Conservation (phyloP, 2,329 filamentous ascomycete genomes). For the Calonectria honghensis region DNA sequence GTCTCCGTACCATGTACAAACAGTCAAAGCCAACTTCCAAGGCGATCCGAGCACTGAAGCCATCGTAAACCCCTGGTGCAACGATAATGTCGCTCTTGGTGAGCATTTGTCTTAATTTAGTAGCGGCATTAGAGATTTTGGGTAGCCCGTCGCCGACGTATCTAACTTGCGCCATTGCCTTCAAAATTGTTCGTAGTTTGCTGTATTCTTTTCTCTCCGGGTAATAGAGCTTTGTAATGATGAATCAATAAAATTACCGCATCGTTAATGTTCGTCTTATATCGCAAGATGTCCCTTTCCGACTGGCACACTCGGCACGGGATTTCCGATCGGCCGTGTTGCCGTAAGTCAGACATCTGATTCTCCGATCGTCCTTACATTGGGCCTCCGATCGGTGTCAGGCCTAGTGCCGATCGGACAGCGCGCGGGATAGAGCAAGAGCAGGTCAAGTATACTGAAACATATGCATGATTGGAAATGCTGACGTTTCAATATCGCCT, state of each 20-base stretch:
- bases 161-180: not conserved
- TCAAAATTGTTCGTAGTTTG: not conserved
- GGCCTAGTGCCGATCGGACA: not conserved
- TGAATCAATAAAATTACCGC: not conserved
- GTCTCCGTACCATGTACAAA: not conserved
- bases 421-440: not conserved
- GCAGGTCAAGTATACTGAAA: not conserved
- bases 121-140: not conserved
- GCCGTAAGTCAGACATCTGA: not conserved
- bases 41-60: slow-evolving; percentile 1
- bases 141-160: not conserved
- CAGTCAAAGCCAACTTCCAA: slow-evolving; percentile 1
- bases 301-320: not conserved
- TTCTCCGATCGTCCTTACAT: not conserved
- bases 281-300: not conserved
- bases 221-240: not conserved
- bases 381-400: not conserved
- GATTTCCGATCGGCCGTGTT: not conserved
- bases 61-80: not conserved
- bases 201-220: not conserved
- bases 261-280: not conserved
- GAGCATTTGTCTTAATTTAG: slow-evolving; percentile 1
- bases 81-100: not conserved
- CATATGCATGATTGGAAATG: not conserved
- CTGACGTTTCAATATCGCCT: not conserved